These are phyloP conservation scores for Sporothrix protearum DNA, from an alignment of 2,329 filamentous ascomycete genomes.

Conservation along the genomic window DNA sequence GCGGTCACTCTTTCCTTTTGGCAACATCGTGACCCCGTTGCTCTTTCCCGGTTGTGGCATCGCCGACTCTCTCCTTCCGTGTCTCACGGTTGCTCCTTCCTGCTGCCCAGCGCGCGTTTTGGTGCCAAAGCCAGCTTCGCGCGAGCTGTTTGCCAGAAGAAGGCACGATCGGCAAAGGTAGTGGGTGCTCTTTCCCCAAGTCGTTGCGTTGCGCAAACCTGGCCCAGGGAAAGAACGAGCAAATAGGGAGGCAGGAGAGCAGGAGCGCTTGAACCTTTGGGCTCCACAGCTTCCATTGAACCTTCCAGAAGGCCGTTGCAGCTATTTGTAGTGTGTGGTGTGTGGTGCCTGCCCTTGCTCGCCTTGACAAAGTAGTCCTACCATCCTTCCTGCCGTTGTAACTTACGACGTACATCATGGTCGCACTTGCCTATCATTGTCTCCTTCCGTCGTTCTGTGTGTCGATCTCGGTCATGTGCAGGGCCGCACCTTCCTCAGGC, in stretches of 20 bases:
- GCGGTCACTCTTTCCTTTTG: neutral
- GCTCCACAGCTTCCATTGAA: constrained; percentile 5
- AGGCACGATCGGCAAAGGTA: neutral
- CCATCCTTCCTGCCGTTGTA: neutral
- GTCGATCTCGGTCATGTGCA: neutral
- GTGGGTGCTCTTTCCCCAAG: neutral
- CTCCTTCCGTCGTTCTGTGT: neutral
- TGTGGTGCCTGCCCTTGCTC: neutral
- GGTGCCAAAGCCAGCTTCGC: constrained; percentile 1
- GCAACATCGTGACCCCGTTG: neutral
- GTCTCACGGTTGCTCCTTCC: neutral
- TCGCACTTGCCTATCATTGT: neutral
- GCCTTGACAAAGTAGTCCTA: too few relatives aligned
- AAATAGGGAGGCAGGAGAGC: neutral
- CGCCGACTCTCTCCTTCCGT: neutral
- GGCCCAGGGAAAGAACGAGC: neutral
- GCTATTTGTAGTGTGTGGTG: too few relatives aligned
- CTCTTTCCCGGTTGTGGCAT: neutral
- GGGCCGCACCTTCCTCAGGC: neutral
- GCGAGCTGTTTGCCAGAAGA: neutral
- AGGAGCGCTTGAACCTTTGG: neutral
- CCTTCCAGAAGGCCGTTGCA: constrained; percentile 2
- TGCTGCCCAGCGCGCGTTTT: neutral
- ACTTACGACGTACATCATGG: neutral
- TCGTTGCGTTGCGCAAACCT: neutral